These are phyloP conservation scores for Chlorella sorokiniana DNA, from an alignment of 139 green algal species.

Conservation along the genomic window DNA sequence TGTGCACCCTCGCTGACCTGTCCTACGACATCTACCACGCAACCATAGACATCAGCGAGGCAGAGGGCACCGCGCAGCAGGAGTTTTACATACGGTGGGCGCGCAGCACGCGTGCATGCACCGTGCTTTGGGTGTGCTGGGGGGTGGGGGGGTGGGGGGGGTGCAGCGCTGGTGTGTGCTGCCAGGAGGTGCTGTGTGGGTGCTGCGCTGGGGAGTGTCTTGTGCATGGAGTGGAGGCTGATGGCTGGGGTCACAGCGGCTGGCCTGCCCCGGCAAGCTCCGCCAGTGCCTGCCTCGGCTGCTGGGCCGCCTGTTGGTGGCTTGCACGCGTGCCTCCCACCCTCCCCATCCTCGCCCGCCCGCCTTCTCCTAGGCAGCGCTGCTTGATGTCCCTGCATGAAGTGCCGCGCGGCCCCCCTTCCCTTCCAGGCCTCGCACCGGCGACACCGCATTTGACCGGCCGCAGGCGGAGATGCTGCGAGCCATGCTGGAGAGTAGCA, in stretches of 20 bases:
- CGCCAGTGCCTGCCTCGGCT: too few relatives aligned
- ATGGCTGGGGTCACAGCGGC: too few relatives aligned
- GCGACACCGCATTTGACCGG: constrained; percentile 45
- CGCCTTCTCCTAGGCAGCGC: too few relatives aligned
- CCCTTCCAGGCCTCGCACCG: constrained; percentile 34
- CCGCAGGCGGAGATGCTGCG: constrained; percentile 65
- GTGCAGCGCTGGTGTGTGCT: too few relatives aligned
- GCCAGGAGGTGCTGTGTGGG: too few relatives aligned
- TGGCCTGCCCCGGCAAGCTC: too few relatives aligned
- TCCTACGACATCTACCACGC: constrained; percentile 94
- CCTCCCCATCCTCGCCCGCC: too few relatives aligned
- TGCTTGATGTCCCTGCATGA: background rate
- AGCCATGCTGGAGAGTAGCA: constrained; percentile 75
- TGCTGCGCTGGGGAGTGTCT: background rate
- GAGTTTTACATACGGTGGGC: constrained; percentile 68
- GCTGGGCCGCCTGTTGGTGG: background rate
- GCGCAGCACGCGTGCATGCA: too few relatives aligned
- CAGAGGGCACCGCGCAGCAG: constrained; percentile 58
- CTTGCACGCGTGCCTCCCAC: too few relatives aligned
- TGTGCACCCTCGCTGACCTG: constrained; percentile 92
- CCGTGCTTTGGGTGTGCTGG: constrained; percentile 9
- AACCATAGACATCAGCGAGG: constrained; percentile 76
- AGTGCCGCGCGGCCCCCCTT: background rate
- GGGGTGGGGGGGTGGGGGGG: background rate
- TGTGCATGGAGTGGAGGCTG: too few relatives aligned